Base-by-base conservation (phyloP, 2,329 filamentous ascomycete genomes). In the Aspergillus carbonarius region DNA sequence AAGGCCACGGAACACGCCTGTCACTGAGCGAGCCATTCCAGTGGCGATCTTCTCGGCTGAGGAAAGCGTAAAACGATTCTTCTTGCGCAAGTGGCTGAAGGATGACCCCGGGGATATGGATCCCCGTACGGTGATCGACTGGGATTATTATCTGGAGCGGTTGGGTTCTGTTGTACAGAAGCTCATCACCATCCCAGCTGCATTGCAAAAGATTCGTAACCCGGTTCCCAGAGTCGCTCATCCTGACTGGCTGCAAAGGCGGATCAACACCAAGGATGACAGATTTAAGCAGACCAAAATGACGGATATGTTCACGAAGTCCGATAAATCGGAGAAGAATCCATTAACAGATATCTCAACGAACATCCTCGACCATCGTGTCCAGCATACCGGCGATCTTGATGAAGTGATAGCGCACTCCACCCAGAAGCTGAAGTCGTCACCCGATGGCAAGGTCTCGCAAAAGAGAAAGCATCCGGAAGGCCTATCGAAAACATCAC, bases 271-370 rank as follows among this genome's bases (percentile, higher is more conserved):
- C 74, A 98, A 97, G 75, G 95, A 99, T 58, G 95, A 99, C 78
- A 93, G 89, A 72, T 89, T 98, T 82, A 96, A 99, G 80, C 95
- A 99, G 78, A 96, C 93, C 79, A 99, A 99, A 78, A 89, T 99
- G 81, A 99, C 93, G 0, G 95, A 98, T 70, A 81, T 96, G 67
- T 96, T 99, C 70, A 82, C n/a, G n/a, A n/a, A n/a, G n/a, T n/a
- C n/a, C n/a, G n/a, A 76, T 17, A 80, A 79, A 63, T 72, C 70
- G 8, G 74, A 74, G 72, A 69, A 89, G 89, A 72, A 86, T 82
- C 89, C 91, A 0, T 75, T 96, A 23, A 85, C 86, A 12, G 90
- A 93, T 65, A 88, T 91, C 35, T 81, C 78, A 82, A 85, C 71
- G 78, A 96, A 84, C 73, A 78, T 83, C 18, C 72, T 86, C 47